A percentile compares a stretch with the other conserved stretches of the same genome.
Conservation (phyloP, 2,329 filamentous ascomycete genomes). For the Fusarium hainanense region DNA sequence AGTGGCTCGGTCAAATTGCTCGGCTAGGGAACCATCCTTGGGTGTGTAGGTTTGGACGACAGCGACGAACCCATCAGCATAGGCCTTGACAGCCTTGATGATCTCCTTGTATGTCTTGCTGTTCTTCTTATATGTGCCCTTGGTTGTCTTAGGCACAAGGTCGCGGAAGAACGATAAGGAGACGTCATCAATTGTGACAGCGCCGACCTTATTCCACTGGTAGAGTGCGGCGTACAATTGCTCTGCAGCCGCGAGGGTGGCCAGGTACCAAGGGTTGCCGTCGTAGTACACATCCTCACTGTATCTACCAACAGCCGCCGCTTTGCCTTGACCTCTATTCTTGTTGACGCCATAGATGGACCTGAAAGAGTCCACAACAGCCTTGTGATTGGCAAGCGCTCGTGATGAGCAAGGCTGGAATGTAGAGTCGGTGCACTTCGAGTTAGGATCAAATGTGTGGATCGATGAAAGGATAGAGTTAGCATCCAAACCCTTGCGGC, state of each 20-base stretch:
- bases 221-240: constrained; percentile 79
- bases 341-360: constrained; percentile 73
- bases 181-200: constrained; percentile 57
- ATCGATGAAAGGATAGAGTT: constrained; percentile 74
- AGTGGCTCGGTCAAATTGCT: constrained; percentile 68
- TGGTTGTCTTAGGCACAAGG: constrained; percentile 13
- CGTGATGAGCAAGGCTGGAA: constrained; percentile 78
- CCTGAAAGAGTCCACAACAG: constrained; percentile 77
- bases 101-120: constrained; percentile 12
- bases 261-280: constrained; percentile 82
- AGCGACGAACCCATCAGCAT: constrained; percentile 25
- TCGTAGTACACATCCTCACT: constrained; percentile 77
- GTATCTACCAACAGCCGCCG: constrained; percentile 72
- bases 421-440: constrained; percentile 71
- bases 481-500: constrained; percentile 73
- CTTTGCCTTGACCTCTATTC: constrained; percentile 66
- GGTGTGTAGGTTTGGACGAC: constrained; percentile 71
- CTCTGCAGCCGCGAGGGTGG: constrained; percentile 78
- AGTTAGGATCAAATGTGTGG: constrained; percentile 73
- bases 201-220: constrained; percentile 71
- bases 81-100: constrained; percentile 21
- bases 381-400: constrained; percentile 78
- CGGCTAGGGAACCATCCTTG: constrained; percentile 69
- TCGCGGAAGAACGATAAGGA: constrained; percentile 25
- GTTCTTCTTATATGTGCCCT: constrained; percentile 20